phyloP scores from a whole-genome alignment of 495 filamentous ascomycete genomes.

The Aspergillus bertholletiae region DNA sequence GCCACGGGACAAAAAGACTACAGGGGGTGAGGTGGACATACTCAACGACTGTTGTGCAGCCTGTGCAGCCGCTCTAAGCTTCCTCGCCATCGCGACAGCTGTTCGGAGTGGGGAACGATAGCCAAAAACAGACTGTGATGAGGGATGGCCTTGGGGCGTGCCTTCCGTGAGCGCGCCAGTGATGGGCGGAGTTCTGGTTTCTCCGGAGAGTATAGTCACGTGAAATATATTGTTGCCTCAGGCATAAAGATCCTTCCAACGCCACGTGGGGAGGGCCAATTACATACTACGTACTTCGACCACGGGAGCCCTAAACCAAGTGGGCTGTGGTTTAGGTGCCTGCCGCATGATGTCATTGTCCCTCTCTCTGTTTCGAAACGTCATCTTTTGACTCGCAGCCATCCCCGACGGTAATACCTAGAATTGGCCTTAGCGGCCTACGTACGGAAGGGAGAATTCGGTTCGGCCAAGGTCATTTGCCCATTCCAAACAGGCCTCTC shows the following conservation, averaged over 20 bases:
- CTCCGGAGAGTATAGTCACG: conserved; percentile 10
- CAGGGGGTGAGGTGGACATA: conserved; percentile 18
- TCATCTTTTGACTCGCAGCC: conserved; percentile 13
- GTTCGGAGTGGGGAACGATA: conserved; percentile 7
- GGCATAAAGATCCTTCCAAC: not conserved
- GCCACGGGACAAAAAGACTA: not conserved
- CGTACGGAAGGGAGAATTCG: not conserved
- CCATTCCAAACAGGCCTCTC: not conserved
- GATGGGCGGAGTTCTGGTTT: conserved; percentile 16
- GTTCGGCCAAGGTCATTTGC: not conserved
- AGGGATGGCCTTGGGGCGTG: conserved; percentile 3
- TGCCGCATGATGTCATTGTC: conserved; percentile 19
- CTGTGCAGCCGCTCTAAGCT: conserved; percentile 46
- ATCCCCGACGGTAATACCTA: not conserved
- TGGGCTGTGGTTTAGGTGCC: not conserved
- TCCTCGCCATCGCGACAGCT: conserved; percentile 42
- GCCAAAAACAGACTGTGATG: conserved; percentile 11
- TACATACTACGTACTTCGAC: not conserved
- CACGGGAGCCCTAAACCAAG: conserved; percentile 8
- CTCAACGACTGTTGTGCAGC: conserved; percentile 47
- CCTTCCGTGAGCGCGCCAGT: conserved; percentile 14
- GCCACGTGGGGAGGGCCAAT: not conserved
- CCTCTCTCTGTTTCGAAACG: conserved; percentile 8
- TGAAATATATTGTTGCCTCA: conserved; percentile 8
- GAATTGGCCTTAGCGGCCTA: not conserved